These are phyloP conservation scores for Phytomonas serpens DNA, from an alignment of 208 protist genomes.

Conservation along the genomic window DNA sequence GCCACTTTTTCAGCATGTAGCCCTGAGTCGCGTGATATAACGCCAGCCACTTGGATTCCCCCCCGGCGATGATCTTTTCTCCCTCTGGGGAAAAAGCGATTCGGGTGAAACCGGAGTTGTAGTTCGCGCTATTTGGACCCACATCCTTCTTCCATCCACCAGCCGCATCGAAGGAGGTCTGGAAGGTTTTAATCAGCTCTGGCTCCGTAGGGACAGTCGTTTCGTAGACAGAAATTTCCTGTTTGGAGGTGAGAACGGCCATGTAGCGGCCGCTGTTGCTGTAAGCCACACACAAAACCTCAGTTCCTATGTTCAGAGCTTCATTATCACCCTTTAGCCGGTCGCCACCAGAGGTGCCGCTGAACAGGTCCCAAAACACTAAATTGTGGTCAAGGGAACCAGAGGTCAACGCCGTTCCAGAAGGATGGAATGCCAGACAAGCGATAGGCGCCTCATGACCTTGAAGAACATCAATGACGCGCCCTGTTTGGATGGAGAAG, in stretches of 20 bases:
- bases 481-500: constrained; percentile 89
- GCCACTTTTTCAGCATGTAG: constrained; percentile 87
- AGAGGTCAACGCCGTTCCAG: constrained; percentile 74
- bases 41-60: constrained; percentile 85
- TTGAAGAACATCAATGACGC: constrained; percentile 81
- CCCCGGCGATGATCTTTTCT: constrained; percentile 80
- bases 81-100: constrained; percentile 87
- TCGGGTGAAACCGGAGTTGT: constrained; percentile 69
- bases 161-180: constrained; percentile 72
- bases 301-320: constrained; percentile 67
- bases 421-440: constrained; percentile 84
- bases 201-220: constrained; percentile 72
- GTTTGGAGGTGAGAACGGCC: constrained; percentile 76
- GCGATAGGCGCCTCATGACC: constrained; percentile 87
- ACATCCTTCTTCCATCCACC: constrained; percentile 81
- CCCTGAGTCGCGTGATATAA: constrained; percentile 86
- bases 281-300: constrained; percentile 81
- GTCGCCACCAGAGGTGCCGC: constrained; percentile 70
- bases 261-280: constrained; percentile 76
- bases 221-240: constrained; percentile 85
- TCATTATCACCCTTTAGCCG: constrained; percentile 81
- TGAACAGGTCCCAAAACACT: constrained; percentile 90
- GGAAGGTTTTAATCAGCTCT: constrained; percentile 80
- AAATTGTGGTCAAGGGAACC: constrained; percentile 85
- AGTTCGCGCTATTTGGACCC: constrained; percentile 77